phyloP scores from a whole-genome alignment of 1,284 basidiomycete genomes.

The Vanrija humicola region DNA sequence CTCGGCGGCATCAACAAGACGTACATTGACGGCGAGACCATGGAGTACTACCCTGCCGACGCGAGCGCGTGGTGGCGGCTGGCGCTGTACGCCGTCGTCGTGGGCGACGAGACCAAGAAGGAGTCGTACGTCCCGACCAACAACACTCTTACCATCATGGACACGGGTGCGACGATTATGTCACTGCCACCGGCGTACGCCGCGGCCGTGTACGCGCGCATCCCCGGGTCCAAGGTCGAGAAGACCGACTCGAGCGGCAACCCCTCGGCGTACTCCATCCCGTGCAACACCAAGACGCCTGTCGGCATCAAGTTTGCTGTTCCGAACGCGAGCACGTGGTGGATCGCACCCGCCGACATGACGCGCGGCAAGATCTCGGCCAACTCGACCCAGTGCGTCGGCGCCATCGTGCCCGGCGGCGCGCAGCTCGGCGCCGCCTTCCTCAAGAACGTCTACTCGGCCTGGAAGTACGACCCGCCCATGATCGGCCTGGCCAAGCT shows the following conservation, averaged over 20 bases:
- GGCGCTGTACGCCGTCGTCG: slow-evolving; percentile 48
- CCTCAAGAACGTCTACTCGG: slow-evolving; percentile 61
- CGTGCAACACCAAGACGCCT: slow-evolving; percentile 67
- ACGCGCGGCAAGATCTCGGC: background rate
- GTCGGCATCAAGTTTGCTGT: slow-evolving; percentile 63
- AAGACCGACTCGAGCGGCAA: no score
- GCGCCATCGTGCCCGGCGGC: background rate
- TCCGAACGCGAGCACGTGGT: background rate
- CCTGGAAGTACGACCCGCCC: slow-evolving; percentile 49
- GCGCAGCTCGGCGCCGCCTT: slow-evolving; percentile 70
- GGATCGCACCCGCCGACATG: slow-evolving; percentile 2
- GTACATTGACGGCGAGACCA: slow-evolving; percentile 64
- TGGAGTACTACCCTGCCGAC: slow-evolving; percentile 66
- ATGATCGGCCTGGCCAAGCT: slow-evolving; percentile 49
- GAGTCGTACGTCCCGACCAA: background rate
- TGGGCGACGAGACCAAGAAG: slow-evolving; percentile 48
- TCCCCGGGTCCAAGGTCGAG: slow-evolving; percentile 54
- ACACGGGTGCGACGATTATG: slow-evolving; percentile 78
- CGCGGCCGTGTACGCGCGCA: slow-evolving; percentile 63
- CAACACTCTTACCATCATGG: slow-evolving; percentile 43
- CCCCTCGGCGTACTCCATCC: slow-evolving; percentile 21
- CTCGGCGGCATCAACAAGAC: slow-evolving; percentile 63
- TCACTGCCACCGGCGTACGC: slow-evolving; percentile 68
- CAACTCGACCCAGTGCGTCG: background rate
- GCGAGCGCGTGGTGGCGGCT: slow-evolving; percentile 45